phyloP scores from a whole-genome alignment of 306 rosid species.

The Lathyrus oleraceus region DNA sequence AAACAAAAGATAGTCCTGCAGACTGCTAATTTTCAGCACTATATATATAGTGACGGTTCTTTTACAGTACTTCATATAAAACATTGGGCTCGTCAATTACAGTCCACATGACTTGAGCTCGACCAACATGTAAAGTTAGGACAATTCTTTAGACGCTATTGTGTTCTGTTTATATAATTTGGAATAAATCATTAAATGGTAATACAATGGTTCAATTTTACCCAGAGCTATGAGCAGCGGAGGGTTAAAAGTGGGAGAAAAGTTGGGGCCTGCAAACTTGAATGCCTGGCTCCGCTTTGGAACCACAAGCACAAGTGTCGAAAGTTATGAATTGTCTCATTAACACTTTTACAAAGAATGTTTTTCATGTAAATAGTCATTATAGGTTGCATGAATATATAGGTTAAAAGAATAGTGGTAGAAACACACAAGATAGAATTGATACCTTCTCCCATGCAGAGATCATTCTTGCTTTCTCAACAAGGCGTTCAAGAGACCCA shows the following conservation, averaged over 20 bases:
- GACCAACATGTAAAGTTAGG: not conserved
- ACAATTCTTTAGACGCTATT: not conserved
- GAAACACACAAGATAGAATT: conserved; percentile 16
- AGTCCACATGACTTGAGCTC: not conserved
- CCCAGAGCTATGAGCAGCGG: not conserved
- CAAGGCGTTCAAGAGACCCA: conserved; percentile 59
- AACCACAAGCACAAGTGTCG: not conserved
- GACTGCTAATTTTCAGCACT: not conserved
- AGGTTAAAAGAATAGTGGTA: conserved; percentile 7
- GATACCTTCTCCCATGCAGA: conserved; percentile 74
- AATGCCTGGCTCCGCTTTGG: not conserved
- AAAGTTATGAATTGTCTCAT: conserved; percentile 14
- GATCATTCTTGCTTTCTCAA: conserved; percentile 63
- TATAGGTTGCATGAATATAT: conserved; percentile 2
- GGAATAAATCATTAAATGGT: not conserved
- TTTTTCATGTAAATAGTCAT: not conserved
- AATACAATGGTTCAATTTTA: not conserved
- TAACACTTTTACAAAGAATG: not conserved
- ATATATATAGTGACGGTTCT: not conserved
- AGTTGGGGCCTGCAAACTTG: not conserved
- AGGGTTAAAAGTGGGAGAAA: not conserved
- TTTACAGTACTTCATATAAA: not conserved
- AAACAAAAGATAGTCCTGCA: not conserved
- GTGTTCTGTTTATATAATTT: not conserved
- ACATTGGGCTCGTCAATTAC: not conserved